Base-by-base conservation (phyloP, 176 grass and related monocot genomes). In the Ananas comosus region DNA sequence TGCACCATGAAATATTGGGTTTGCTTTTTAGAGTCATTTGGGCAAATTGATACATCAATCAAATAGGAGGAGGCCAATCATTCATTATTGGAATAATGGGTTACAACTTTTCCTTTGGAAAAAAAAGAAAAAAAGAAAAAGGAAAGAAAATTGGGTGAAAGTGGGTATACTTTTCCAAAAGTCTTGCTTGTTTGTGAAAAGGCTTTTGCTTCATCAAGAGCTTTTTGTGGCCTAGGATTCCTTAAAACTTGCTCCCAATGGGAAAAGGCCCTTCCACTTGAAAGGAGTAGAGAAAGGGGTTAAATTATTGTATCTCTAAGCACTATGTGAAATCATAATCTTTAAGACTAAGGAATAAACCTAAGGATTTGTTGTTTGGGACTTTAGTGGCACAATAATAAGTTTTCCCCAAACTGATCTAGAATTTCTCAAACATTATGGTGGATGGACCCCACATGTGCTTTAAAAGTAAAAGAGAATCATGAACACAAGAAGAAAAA, bases 211-310 rank as follows among this genome's bases (percentile, higher is more conserved):
- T 61, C 2, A 16, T 22, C 16, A 57, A 28, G 42, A 17, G 17
- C 14, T 10, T 11, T 29, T 72, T 18, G 23, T 42, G 9, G 24
- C 52, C 21, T 72, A 21, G 70, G 70, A 72, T 72, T 72, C 70
- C 70, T 72, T 59, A 58, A 72, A 72, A n/a, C 70, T 72, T 48
- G 12, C 25, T 27, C 54, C 21, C 70, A 72, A 58, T 11, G 27
- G 51, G 12, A 42, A 42, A 72, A 58, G 14, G 11, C 24, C 2
- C 13, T 12, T 17, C 52, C 67, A 69, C 67, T 51, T 18, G 42
- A 69, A 50, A 23, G 42, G 33, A 42, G 33, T 42, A 0, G 33
- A 42, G 33, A 42, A 42, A 42, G 33, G 33, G 33, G 4, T 42
- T 42, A 42, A 42, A 42, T 42, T 42, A 42, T 42, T 42, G 33